Conservation (phyloP, 1,139 yeast species). For the Taiozyma sp. region DNA sequence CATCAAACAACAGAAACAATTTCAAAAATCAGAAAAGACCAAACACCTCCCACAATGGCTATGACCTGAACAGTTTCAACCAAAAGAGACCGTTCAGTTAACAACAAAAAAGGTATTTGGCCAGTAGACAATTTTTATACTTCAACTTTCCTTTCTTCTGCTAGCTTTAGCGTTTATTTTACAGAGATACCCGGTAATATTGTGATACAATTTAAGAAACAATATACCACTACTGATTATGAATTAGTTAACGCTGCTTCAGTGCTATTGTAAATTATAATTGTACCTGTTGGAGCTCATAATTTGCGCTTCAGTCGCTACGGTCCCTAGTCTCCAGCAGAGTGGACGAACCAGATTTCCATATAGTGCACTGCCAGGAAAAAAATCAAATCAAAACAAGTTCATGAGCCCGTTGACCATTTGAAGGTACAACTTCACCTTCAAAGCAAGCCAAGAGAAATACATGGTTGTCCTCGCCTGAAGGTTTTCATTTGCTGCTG, state of each 20-base stretch:
- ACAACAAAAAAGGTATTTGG: not conserved
- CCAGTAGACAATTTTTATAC: not conserved
- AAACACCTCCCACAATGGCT: conserved; percentile 1
- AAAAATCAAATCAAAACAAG: not conserved
- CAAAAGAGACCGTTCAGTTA: conserved; percentile 1
- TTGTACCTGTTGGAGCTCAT: not conserved
- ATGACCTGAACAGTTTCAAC: not conserved
- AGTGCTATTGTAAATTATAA: not conserved
- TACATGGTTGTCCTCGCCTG: not conserved
- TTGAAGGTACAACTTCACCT: not conserved
- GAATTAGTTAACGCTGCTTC: not conserved
- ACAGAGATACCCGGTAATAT: not conserved
- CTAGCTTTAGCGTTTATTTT: not conserved
- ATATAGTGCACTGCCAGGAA: not conserved
- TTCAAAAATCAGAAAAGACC: not conserved
- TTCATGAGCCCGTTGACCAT: not conserved
- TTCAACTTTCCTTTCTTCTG: not conserved
- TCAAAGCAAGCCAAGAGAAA: not conserved
- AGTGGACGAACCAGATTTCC: not conserved
- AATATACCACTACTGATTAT: not conserved
- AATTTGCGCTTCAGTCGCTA: not conserved
- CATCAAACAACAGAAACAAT: not conserved
- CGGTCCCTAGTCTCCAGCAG: not conserved
- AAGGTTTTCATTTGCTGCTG: not conserved
- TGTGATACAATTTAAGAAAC: not conserved